Evolutionary conservation across 257 asterid genomes (phyloP).

Genomic region (Fraxinus pennsylvanica): DNA sequence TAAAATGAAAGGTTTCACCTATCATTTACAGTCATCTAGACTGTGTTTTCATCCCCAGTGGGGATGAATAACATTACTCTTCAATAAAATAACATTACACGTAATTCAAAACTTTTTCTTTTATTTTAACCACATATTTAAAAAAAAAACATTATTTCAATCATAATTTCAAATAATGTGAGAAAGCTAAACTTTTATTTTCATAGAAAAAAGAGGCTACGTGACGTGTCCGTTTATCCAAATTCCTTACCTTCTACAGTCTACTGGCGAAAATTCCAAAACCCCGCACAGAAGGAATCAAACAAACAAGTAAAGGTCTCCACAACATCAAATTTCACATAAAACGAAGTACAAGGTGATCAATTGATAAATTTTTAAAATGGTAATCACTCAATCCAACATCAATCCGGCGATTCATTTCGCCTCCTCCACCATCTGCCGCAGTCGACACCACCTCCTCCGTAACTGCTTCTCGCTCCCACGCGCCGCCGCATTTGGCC

Average conservation of each 20-base stretch:
- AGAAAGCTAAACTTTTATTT: too few relatives aligned
- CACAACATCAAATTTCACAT: neutral
- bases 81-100: too few relatives aligned
- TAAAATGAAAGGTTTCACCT: too few relatives aligned
- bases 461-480: slow-evolving; percentile 34
- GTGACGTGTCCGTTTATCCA: slow-evolving; percentile 29
- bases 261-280: neutral
- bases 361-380: slow-evolving; percentile 6
- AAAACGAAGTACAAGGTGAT: neutral
- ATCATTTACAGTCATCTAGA: too few relatives aligned
- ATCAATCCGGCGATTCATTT: slow-evolving; percentile 62
- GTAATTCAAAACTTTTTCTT: too few relatives aligned
- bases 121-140: too few relatives aligned
- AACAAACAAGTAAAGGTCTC: neutral
- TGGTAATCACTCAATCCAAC: slow-evolving; percentile 54
- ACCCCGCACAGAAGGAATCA: neutral
- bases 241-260: neutral
- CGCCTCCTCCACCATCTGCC: slow-evolving; percentile 62
- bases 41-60: too few relatives aligned
- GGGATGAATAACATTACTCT: too few relatives aligned
- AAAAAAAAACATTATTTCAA: too few relatives aligned
- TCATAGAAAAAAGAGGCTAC: too few relatives aligned
- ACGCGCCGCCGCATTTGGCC: slow-evolving; percentile 46
- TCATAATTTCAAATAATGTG: too few relatives aligned
- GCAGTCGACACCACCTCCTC: slow-evolving; percentile 32